These are phyloP conservation scores for Cladobotryum protrusum DNA, from an alignment of 2,329 filamentous ascomycete genomes.

Conservation along the genomic window DNA sequence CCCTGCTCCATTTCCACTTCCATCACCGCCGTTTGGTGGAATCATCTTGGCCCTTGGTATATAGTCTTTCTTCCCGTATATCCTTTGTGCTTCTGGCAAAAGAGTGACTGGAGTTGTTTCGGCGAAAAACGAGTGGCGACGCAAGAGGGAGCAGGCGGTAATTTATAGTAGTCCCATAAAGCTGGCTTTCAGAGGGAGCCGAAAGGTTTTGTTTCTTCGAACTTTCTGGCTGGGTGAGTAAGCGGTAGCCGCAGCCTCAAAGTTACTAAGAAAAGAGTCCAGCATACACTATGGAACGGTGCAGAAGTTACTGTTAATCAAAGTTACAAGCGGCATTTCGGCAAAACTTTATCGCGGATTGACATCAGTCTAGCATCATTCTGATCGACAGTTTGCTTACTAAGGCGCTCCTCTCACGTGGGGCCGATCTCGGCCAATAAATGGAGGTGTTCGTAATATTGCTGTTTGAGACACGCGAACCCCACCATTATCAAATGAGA, in stretches of 20 bases:
- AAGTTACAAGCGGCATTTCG: neutral
- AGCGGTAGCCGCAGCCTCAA: too few relatives aligned
- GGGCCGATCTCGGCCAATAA: constrained; percentile 13
- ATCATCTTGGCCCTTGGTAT: constrained; percentile 40
- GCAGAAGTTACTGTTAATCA: too few relatives aligned
- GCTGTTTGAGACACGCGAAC: neutral
- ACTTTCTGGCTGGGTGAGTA: neutral
- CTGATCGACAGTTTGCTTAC: neutral
- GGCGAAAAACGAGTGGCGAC: too few relatives aligned
- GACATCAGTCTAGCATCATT: neutral
- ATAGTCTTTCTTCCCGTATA: constrained; percentile 23
- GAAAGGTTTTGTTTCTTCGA: neutral
- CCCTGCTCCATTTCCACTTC: constrained; percentile 18
- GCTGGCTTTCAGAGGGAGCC: too few relatives aligned
- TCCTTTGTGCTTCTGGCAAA: neutral
- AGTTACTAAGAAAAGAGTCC: too few relatives aligned
- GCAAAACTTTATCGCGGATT: neutral
- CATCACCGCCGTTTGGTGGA: constrained; percentile 29
- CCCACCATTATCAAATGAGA: neutral
- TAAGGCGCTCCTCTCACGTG: neutral
- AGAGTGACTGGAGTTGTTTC: neutral
- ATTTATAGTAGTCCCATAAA: too few relatives aligned
- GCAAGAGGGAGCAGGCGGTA: too few relatives aligned
- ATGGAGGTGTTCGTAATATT: too few relatives aligned
- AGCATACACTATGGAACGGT: too few relatives aligned